Evolutionary conservation across 495 filamentous ascomycete species (phyloP).

Genomic region (Penicillium roqueforti): DNA sequence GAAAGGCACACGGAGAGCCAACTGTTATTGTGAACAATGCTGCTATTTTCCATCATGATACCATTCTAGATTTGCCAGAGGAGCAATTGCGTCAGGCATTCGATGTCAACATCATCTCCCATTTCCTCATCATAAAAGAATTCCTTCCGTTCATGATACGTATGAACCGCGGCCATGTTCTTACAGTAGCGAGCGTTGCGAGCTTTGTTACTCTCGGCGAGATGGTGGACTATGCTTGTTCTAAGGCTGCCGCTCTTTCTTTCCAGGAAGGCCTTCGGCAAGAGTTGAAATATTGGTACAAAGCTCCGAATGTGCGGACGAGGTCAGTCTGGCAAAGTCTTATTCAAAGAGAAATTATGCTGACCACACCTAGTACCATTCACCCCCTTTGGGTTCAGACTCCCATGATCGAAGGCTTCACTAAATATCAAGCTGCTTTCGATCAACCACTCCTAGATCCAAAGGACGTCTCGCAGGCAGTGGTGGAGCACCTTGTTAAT

Average conservation of each 20-base stretch:
- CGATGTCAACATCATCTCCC: slow-evolving; percentile 46
- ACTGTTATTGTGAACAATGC: slow-evolving; percentile 52
- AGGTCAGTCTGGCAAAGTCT: slow-evolving; percentile 11
- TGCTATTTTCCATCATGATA: slow-evolving; percentile 29
- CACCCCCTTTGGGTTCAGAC: slow-evolving; percentile 50
- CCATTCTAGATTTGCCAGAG: slow-evolving; percentile 34
- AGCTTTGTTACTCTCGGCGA: slow-evolving; percentile 36
- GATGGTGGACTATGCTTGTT: slow-evolving; percentile 40
- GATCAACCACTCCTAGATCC: slow-evolving; percentile 47
- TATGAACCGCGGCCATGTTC: slow-evolving; percentile 49
- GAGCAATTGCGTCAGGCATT: slow-evolving; percentile 34
- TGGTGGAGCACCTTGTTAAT: slow-evolving; percentile 50
- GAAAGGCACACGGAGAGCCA: slow-evolving; percentile 31
- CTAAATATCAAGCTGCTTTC: slow-evolving; percentile 49
- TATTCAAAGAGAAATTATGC: neutral
- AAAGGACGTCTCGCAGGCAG: slow-evolving; percentile 54
- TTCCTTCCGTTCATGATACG: slow-evolving; percentile 53
- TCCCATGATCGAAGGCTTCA: slow-evolving; percentile 52
- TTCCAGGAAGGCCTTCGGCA: slow-evolving; percentile 41
- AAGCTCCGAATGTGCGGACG: slow-evolving; percentile 23
- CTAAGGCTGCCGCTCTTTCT: slow-evolving; percentile 44
- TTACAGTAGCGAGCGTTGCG: slow-evolving; percentile 46
- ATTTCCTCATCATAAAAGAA: slow-evolving; percentile 44
- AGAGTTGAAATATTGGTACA: slow-evolving; percentile 23
- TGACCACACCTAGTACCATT: slow-evolving; percentile 14